Conservation (phyloP, 2,329 filamentous ascomycete genomes). For the Boeremia exigua region DNA sequence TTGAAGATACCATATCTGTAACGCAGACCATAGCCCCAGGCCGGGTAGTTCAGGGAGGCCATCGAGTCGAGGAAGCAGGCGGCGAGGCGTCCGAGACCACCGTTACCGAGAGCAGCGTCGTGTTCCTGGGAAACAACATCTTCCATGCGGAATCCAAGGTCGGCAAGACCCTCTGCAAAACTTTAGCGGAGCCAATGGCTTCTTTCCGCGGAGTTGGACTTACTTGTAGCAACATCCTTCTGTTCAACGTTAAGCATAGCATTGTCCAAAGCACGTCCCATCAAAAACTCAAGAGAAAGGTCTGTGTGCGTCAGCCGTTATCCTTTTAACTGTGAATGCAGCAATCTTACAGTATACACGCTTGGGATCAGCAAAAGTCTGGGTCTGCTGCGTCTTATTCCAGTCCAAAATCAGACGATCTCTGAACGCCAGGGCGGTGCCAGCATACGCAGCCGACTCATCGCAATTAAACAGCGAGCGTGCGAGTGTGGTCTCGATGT, state of each 20-base stretch:
- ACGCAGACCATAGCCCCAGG: slow-evolving; percentile 95
- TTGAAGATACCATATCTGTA: slow-evolving; percentile 98
- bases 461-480: slow-evolving; percentile 98
- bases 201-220: slow-evolving; percentile 27
- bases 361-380: slow-evolving; percentile 90
- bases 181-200: slow-evolving; percentile 20
- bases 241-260: slow-evolving; percentile 95
- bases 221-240: slow-evolving; percentile 83
- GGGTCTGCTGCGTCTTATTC: slow-evolving; percentile 97
- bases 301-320: slow-evolving; percentile 55
- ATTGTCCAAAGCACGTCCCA: slow-evolving; percentile 96
- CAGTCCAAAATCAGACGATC: slow-evolving; percentile 93
- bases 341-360: slow-evolving; percentile 79
- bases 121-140: slow-evolving; percentile 95
- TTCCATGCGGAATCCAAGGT: slow-evolving; percentile 96
- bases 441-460: slow-evolving; percentile 88
- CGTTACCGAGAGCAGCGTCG: slow-evolving; percentile 94
- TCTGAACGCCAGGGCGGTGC: slow-evolving; percentile 88
- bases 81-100: slow-evolving; percentile 90
- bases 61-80: slow-evolving; percentile 97
- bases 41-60: slow-evolving; percentile 91
- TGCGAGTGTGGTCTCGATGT: slow-evolving; percentile 95
- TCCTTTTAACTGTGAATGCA: background rate
- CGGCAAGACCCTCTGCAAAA: slow-evolving; percentile 73
- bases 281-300: slow-evolving; percentile 94